Base-by-base conservation (phyloP, 2,329 filamentous ascomycete genomes). In the Phialophora verrucosa region DNA sequence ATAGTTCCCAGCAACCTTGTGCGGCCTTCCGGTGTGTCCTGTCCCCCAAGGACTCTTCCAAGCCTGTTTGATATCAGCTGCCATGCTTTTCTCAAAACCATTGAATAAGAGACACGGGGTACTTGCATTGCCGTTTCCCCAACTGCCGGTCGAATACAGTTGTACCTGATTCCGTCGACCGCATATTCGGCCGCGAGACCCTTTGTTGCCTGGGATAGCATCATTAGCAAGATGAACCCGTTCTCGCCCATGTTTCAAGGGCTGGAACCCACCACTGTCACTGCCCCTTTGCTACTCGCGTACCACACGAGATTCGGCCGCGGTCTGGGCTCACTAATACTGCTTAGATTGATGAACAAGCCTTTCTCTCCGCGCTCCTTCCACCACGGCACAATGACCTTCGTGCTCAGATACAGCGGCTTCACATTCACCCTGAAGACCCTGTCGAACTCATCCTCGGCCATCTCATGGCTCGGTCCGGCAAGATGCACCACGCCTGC, bases 351-450 rank as follows among this genome's bases (percentile, higher is more conserved):
- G 62, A 71, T 60, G 49, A 71, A 71, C 29, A 51, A 47, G 8
- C 69, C 69, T 6, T 58, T 54, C 4, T 62, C 6, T 38, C 64
- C 68, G 27, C 64, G 66, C 63, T 70, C 65, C 27, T 66, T 68
- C 62, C 62, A 71, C 58, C 56, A 71, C 38, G 67, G 69, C 38
- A 69, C 64, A 49, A 71, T 63, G 44, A 71, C 69, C 57, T 68
- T 71, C 10, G 64, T 69, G 64, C 64, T 67, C 51, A 71, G 49
- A 56, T 71, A 71, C 59, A 71, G n/a, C 20, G 69, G 67, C 57
- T 69, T 69, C 29, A 71, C 69, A 49, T 71, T 71, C 55, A 71
- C 69, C 10, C 64, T 60, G 60, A 71, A 69, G 59, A 71, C 59
- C 14, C 67, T 31, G 31, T 71, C 69, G 54, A 71, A 71, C 12